Conservation (phyloP, 139 green algal genomes). For the Picochlorum sp. region DNA sequence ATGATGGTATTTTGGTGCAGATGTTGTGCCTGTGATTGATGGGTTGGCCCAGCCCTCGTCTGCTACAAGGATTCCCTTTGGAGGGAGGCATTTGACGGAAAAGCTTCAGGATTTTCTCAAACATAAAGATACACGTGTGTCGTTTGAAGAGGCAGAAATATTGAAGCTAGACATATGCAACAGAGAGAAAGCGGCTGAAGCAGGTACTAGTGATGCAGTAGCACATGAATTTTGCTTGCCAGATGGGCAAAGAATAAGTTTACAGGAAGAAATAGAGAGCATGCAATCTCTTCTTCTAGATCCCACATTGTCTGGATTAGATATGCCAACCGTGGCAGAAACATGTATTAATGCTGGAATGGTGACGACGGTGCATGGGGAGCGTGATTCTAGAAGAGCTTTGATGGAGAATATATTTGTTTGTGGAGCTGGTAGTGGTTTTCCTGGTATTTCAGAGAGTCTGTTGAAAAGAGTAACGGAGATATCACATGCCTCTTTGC, state of each 20-base stretch:
- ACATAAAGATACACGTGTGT: not conserved
- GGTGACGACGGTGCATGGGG: not conserved
- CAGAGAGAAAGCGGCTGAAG: not conserved
- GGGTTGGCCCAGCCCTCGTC: slow-evolving; percentile 40
- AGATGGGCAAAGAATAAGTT: slow-evolving; percentile 36
- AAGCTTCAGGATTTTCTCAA: slow-evolving; percentile 20
- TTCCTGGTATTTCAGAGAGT: slow-evolving; percentile 18
- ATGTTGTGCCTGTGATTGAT: slow-evolving; percentile 68
- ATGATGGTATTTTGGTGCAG: too few relatives aligned
- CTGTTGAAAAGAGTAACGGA: slow-evolving; percentile 35
- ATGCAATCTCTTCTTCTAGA: slow-evolving; percentile 44
- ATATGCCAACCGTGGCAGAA: slow-evolving; percentile 16
- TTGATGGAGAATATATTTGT: slow-evolving; percentile 42
- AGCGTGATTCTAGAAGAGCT: slow-evolving; percentile 19
- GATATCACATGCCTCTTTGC: slow-evolving; percentile 7
- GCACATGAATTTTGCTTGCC: slow-evolving; percentile 32
- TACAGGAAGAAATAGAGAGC: slow-evolving; percentile 13
- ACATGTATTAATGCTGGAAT: slow-evolving; percentile 3
- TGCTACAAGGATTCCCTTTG: slow-evolving; percentile 38
- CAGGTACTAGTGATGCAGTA: not conserved
- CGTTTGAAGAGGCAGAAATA: not conserved
- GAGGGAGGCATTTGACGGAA: slow-evolving; percentile 44
- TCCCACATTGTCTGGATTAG: slow-evolving; percentile 11
- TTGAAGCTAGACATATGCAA: not conserved
- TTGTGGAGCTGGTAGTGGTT: slow-evolving; percentile 35